These are phyloP conservation scores for Gonapodya sp. DNA, from an alignment of 192 early-diverging fungal species.

Conservation along the genomic window DNA sequence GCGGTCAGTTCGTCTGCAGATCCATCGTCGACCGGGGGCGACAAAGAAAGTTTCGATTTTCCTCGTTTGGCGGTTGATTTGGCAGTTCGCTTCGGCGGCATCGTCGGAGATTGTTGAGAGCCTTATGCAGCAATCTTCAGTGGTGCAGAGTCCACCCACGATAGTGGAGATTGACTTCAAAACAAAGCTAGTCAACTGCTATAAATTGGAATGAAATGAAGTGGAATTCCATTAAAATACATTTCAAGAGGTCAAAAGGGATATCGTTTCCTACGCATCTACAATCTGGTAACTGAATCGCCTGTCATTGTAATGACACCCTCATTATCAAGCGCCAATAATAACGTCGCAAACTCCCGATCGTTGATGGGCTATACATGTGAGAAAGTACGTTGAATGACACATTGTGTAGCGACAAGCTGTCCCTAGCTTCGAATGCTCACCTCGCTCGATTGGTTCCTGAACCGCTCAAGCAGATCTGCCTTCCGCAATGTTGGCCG, in stretches of 20 bases:
- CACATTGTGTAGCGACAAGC: constrained; percentile 31
- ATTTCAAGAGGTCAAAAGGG: too few relatives aligned
- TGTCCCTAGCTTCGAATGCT: neutral
- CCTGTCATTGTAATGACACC: constrained; percentile 28
- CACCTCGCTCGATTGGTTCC: constrained; percentile 17
- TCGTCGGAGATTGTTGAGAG: neutral
- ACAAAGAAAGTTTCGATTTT: neutral
- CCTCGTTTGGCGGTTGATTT: neutral
- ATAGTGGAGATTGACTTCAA: neutral
- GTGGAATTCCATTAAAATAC: too few relatives aligned
- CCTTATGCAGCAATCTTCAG: neutral
- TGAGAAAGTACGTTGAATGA: constrained; percentile 34
- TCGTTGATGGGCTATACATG: neutral
- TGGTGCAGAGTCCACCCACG: neutral
- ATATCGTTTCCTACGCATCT: too few relatives aligned
- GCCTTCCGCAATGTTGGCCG: constrained; percentile 15
- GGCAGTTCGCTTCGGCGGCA: neutral
- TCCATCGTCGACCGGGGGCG: neutral
- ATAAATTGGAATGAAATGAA: neutral
- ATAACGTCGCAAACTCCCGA: constrained; percentile 43
- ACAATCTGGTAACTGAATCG: constrained; percentile 14
- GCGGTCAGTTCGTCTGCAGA: neutral
- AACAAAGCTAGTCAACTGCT: neutral
- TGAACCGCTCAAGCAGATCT: constrained; percentile 22
- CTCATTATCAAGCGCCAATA: constrained; percentile 43